Evolutionary conservation across 1,284 basidiomycete species (phyloP), one percentile per base, ranked within the genome.

Genomic region (Coniophora puteana): DNA sequence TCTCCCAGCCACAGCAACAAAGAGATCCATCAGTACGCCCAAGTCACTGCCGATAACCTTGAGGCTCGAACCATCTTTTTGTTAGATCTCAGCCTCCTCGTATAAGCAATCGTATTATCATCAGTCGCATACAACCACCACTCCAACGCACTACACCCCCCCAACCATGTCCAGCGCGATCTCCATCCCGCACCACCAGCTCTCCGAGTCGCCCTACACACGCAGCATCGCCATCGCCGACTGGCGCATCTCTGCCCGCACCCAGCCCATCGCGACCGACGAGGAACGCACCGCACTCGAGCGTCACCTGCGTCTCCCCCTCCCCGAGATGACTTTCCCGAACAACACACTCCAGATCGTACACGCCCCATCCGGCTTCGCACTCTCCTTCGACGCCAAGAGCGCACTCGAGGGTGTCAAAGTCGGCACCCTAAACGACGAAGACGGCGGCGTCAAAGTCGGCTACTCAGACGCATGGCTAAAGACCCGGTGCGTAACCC

Each of bases 271-370:
- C 56, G 81, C 86, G 24, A 93, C 83, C 50, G 83, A 89, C 1
- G 65, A 74, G 25, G 81, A 89, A 49, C 75, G 76, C 38, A 82
- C 96, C 52, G 75, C 74, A 3, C 65, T 89, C 36, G 83, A 89
- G 43, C 64, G 72, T 4, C 52, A 63, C 0, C 67, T 89, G 4
- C 78, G 81, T 4, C 76, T 99, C 22, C 89, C 94, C 0, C 65
- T 95, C 1, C 96, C 96, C 3, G 95, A 99, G 61, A 99, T 99
- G 92, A 93, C 89, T 1, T 99, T 98, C 57, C 93, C 93, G 4
- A 80, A 78, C 60, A 99, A 98, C 63, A 65, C 65, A 14, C 72
- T 99, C 2, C 67, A 72, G 6, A 66, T 98, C 29, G 68, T 73
- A 30, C 81, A 89, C 51, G 63, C 56, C 7, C 62, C 74, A 1